These are phyloP conservation scores for Verticillium alfalfae DNA, from an alignment of 2,329 filamentous ascomycete species.

Conservation along the genomic window DNA sequence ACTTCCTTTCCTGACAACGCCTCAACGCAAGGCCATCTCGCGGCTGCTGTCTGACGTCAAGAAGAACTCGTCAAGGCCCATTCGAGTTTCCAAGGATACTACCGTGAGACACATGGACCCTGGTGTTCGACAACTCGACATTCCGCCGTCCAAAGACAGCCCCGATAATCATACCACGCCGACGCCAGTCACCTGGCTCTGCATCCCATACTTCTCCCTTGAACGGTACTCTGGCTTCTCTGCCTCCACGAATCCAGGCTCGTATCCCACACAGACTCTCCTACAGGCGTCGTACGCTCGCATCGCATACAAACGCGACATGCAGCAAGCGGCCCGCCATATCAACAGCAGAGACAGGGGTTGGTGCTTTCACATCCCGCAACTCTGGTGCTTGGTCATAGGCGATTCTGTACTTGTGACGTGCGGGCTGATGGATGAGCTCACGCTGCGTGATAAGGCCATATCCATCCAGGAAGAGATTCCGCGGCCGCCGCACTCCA, in stretches of 20 bases:
- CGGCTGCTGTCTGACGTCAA: constrained; percentile 31
- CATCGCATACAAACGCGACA: constrained; percentile 30
- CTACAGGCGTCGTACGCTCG: constrained; percentile 37
- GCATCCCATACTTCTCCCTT: constrained; percentile 41
- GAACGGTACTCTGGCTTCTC: constrained; percentile 34
- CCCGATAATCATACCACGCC: constrained; percentile 4
- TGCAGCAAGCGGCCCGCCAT: constrained; percentile 39
- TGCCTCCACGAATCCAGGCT: constrained; percentile 19
- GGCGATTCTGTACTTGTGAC: constrained; percentile 36
- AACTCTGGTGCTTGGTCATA: constrained; percentile 41
- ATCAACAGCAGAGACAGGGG: constrained; percentile 24
- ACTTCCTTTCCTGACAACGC: constrained; percentile 20
- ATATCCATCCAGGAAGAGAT: constrained; percentile 17
- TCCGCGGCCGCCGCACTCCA: background rate
- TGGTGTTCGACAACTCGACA: constrained; percentile 25
- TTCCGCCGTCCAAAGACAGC: constrained; percentile 14
- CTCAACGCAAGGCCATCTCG: constrained; percentile 25
- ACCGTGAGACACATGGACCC: constrained; percentile 37
- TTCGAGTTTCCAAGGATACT: constrained; percentile 27
- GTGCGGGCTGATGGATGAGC: constrained; percentile 29
- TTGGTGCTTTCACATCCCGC: constrained; percentile 40
- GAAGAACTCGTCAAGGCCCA: constrained; percentile 26
- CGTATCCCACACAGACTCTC: constrained; percentile 36
- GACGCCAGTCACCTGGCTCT: constrained; percentile 31
- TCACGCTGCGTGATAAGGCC: constrained; percentile 23